Conservation (phyloP, 768 basidiomycete genomes). For the Lactarius tabidus region DNA sequence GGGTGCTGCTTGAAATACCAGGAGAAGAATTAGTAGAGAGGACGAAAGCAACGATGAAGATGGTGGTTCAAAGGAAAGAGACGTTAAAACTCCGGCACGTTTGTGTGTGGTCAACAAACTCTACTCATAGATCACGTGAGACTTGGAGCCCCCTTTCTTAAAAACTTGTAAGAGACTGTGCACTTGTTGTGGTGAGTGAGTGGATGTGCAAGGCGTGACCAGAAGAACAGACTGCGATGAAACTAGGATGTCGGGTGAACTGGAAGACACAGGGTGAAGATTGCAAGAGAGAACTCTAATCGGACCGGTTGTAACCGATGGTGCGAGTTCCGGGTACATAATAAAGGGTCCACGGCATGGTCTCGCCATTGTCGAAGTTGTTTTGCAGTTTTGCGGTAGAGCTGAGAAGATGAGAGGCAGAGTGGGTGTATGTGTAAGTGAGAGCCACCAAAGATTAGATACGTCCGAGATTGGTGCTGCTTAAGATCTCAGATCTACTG, state of each 20-base stretch:
- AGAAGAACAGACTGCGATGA: background rate
- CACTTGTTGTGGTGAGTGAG: background rate
- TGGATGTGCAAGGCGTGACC: background rate
- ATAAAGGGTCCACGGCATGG: background rate
- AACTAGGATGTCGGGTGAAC: slow-evolving; percentile 2
- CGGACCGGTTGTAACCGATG: background rate
- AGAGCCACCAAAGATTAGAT: slow-evolving; percentile 27
- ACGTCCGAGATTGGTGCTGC: slow-evolving; percentile 38
- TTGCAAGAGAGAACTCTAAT: slow-evolving; percentile 11
- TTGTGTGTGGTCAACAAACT: slow-evolving; percentile 28
- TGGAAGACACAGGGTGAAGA: slow-evolving; percentile 11
- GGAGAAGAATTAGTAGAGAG: slow-evolving; percentile 25
- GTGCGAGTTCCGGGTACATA: background rate
- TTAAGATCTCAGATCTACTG: slow-evolving; percentile 35
- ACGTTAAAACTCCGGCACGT: slow-evolving; percentile 29
- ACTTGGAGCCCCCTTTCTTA: slow-evolving; percentile 16
- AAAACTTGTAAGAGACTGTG: background rate
- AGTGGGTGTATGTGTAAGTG: background rate
- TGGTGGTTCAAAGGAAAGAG: slow-evolving; percentile 42
- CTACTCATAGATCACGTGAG: slow-evolving; percentile 29
- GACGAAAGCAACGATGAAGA: slow-evolving; percentile 36
- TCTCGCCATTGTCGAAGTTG: background rate
- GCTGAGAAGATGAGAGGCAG: slow-evolving; percentile 19
- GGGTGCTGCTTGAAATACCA: slow-evolving; percentile 24
- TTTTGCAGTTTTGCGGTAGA: background rate